These are phyloP conservation scores for Raffaelea arxii DNA, from an alignment of 2,329 filamentous ascomycete genomes.

Conservation along the genomic window DNA sequence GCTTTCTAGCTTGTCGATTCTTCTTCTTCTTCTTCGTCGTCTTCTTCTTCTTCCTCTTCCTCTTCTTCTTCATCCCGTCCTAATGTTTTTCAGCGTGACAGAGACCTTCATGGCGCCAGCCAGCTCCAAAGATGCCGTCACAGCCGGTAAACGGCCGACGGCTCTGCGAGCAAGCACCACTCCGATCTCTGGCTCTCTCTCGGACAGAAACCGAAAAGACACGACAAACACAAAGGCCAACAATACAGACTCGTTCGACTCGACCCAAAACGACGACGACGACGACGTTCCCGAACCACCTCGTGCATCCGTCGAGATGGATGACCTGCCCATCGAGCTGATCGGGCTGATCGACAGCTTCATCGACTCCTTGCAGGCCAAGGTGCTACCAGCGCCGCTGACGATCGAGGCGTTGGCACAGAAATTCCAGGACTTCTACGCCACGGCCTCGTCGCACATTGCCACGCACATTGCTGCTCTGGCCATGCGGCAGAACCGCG, in stretches of 20 bases:
- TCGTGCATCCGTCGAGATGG: slow-evolving; percentile 59
- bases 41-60: background rate
- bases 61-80: background rate
- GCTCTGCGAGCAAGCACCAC: slow-evolving; percentile 16
- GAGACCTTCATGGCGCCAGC: slow-evolving; percentile 19
- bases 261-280: slow-evolving; percentile 18
- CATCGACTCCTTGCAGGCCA: slow-evolving; percentile 79
- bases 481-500: slow-evolving; percentile 63
- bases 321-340: slow-evolving; percentile 89
- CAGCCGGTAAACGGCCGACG: slow-evolving; percentile 14
- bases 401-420: slow-evolving; percentile 71
- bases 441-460: slow-evolving; percentile 69
- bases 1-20: background rate
- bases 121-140: slow-evolving; percentile 13
- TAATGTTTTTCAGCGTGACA: slow-evolving; percentile 20
- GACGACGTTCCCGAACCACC: slow-evolving; percentile 38
- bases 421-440: slow-evolving; percentile 94
- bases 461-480: slow-evolving; percentile 77
- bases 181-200: background rate
- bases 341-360: slow-evolving; percentile 88
- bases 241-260: background rate
- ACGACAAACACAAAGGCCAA: background rate
- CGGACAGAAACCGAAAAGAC: background rate
- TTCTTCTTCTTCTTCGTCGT: background rate
- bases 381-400: slow-evolving; percentile 74